A percentile compares a stretch with the other conserved stretches of the same genome.
Evolutionary conservation across 148 eudicot species (phyloP).

Genomic region (Cornus florida): DNA sequence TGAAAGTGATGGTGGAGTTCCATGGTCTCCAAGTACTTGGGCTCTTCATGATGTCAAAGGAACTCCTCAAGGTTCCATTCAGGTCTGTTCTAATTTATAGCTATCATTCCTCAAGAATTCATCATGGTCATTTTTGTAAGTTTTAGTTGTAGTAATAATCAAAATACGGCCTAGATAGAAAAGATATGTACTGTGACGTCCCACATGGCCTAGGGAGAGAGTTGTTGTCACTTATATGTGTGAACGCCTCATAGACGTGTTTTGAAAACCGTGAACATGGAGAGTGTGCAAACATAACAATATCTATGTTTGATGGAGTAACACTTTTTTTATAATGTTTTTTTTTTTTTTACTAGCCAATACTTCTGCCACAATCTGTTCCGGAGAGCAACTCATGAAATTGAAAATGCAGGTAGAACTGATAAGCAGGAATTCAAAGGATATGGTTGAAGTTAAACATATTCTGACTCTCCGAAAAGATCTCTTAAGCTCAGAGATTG

Average conservation of each 20-base stretch:
- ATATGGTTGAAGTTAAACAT: slow-evolving; percentile 52
- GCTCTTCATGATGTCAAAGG: slow-evolving; percentile 53
- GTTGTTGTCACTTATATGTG: too few relatives aligned
- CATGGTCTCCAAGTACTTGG: slow-evolving; percentile 71
- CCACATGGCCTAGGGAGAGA: too few relatives aligned
- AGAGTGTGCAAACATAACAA: too few relatives aligned
- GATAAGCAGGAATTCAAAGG: slow-evolving; percentile 39
- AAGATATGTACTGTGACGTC: too few relatives aligned
- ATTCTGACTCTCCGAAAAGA: slow-evolving; percentile 50
- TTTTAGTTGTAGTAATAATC: too few relatives aligned
- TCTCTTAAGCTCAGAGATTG: slow-evolving; percentile 50
- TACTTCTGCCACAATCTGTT: neutral
- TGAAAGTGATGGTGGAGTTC: slow-evolving; percentile 36
- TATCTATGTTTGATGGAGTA: neutral
- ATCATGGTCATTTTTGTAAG: too few relatives aligned
- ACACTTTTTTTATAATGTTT: neutral
- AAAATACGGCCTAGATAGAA: too few relatives aligned
- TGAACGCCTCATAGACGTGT: too few relatives aligned
- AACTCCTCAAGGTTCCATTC: slow-evolving; percentile 48
- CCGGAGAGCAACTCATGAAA: neutral
- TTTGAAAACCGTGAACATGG: too few relatives aligned
- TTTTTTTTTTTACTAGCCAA: too few relatives aligned
- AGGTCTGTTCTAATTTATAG: slow-evolving; percentile 37
- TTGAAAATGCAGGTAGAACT: slow-evolving; percentile 64
- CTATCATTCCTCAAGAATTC: neutral